A percentile compares a stretch with the other conserved stretches of the same genome.
Conservation (phyloP, 2,329 filamentous ascomycete genomes). For the Cordyceps javanica region DNA sequence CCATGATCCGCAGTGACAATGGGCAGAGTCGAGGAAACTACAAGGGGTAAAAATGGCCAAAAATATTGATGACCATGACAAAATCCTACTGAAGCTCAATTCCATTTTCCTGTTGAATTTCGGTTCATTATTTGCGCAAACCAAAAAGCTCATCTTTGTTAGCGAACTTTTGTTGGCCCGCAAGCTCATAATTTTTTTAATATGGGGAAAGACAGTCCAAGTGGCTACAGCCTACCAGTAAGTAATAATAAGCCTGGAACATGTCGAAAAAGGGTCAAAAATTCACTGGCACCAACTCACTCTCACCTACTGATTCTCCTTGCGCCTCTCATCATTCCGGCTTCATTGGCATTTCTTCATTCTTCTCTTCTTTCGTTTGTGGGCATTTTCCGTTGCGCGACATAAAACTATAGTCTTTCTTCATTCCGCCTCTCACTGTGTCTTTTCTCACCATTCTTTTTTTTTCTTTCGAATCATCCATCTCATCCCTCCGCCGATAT, state of each 20-base stretch:
- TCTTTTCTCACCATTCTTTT: not conserved
- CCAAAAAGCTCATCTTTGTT: too few species aligned
- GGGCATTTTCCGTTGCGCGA: not conserved
- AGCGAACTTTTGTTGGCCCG: not conserved
- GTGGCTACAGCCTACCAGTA: too few species aligned
- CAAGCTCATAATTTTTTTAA: not conserved
- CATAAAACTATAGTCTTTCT: not conserved
- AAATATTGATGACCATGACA: too few species aligned
- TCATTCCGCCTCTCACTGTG: not conserved
- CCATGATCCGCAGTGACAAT: too few species aligned
- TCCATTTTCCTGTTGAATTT: too few species aligned
- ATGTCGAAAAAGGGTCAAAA: constrained; percentile 5
- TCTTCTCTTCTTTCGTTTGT: not conserved
- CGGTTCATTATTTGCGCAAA: too few species aligned
- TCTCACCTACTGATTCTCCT: not conserved
- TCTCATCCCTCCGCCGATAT: not conserved
- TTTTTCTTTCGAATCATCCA: not conserved
- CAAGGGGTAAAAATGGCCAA: too few species aligned
- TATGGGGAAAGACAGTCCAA: not conserved
- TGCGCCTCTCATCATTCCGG: not conserved
- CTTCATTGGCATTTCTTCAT: too few species aligned
- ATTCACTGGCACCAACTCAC: not conserved
- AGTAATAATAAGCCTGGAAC: not conserved
- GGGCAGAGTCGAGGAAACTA: too few species aligned
- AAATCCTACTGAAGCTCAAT: too few species aligned